Percentiles rank a stretch among this genome's conserved stretches.
Conservation (phyloP, 2,329 filamentous ascomycete genomes). For the Fusarium sp. region DNA sequence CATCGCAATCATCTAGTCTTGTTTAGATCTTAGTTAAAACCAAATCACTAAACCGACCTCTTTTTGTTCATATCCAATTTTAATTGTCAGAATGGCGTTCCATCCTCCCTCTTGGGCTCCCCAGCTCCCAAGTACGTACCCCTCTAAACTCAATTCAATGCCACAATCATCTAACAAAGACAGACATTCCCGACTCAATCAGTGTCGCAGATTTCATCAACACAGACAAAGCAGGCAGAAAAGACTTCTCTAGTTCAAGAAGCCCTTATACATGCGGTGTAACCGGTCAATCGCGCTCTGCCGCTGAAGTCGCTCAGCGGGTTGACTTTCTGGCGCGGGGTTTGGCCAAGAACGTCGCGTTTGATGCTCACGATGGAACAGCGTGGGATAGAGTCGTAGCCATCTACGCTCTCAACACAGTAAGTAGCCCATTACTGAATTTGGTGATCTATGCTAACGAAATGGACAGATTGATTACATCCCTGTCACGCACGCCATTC, state of each 20-base stretch:
- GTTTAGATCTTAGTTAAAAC: background rate
- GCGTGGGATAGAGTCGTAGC: slow-evolving; percentile 86
- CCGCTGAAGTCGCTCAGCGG: slow-evolving; percentile 70
- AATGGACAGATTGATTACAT: slow-evolving; percentile 74
- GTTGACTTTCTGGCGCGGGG: slow-evolving; percentile 76
- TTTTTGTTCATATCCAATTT: background rate
- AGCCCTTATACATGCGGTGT: slow-evolving; percentile 82
- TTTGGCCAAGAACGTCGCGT: slow-evolving; percentile 72
- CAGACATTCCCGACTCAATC: slow-evolving; percentile 30
- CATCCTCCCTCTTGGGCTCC: slow-evolving; percentile 23
- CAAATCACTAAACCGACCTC: fast-evolving
- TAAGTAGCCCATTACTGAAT: slow-evolving; percentile 44
- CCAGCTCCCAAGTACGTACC: slow-evolving; percentile 12
- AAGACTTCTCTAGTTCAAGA: slow-evolving; percentile 69
- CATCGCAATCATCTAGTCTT: background rate
- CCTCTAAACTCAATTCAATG: background rate
- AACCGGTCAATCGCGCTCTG: slow-evolving; percentile 73
- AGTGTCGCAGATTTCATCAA: slow-evolving; percentile 82
- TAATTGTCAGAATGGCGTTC: slow-evolving; percentile 15
- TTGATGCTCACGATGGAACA: slow-evolving; percentile 73
- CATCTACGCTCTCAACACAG: slow-evolving; percentile 82
- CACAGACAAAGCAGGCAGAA: slow-evolving; percentile 57
- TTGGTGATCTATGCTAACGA: fast-evolving
- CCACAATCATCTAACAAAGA: background rate
- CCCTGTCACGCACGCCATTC: slow-evolving; percentile 79